Evolutionary conservation across 345 rosid species (phyloP).

Genomic region (Durio zibethinus): DNA sequence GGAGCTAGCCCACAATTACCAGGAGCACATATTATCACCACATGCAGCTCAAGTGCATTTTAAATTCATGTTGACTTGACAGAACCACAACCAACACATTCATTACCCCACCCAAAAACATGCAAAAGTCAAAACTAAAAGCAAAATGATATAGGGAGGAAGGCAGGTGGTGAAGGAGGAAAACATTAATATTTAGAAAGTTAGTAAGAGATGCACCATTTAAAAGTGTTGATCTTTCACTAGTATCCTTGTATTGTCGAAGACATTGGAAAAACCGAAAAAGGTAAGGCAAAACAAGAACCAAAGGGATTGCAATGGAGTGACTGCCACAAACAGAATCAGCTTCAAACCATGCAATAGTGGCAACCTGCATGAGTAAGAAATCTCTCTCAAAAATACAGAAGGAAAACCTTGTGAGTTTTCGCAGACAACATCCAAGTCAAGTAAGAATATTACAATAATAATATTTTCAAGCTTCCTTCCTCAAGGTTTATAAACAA

Average conservation of each 20-base stretch:
- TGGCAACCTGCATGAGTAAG: conserved; percentile 68
- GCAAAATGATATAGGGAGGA: background rate
- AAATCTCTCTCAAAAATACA: conserved; percentile 15
- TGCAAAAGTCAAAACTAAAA: background rate
- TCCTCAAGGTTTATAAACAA: background rate
- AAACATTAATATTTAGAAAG: background rate
- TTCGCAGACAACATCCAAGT: background rate
- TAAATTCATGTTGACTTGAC: background rate
- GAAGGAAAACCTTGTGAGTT: conserved; percentile 5
- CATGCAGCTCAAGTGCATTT: too few species aligned
- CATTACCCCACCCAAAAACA: background rate
- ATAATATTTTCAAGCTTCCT: background rate
- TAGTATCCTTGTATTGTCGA: conserved; percentile 82
- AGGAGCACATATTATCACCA: background rate
- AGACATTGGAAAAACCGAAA: conserved; percentile 87
- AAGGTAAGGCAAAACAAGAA: conserved; percentile 84
- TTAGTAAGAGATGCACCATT: conserved; percentile 49
- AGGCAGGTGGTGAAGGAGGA: background rate
- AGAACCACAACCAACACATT: background rate
- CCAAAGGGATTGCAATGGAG: conserved; percentile 78
- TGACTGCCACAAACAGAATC: conserved; percentile 96
- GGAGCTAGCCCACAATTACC: background rate
- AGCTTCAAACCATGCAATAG: conserved; percentile 98
- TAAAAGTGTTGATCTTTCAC: conserved; percentile 63
- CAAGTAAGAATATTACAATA: background rate